Conservation (phyloP, 176 grass and related monocot genomes). For the Aechmea fasciata region DNA sequence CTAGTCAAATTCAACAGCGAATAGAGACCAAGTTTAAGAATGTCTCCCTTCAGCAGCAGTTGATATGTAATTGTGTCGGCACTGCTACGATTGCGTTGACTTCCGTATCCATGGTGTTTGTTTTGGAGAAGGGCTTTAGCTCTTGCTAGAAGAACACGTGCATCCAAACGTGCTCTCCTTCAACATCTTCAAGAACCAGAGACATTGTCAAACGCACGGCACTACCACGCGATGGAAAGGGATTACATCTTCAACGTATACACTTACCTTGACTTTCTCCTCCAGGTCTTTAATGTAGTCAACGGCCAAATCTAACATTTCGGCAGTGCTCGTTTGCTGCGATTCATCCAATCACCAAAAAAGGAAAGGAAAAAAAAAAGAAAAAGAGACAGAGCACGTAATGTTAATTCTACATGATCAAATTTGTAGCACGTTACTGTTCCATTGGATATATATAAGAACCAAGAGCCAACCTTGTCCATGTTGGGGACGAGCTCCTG, state of each 20-base stretch:
- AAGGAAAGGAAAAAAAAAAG: slow-evolving; percentile 10
- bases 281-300: slow-evolving; percentile 99
- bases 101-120: neutral
- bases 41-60: too few relatives aligned
- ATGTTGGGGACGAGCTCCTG: slow-evolving; percentile 98
- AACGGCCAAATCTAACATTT: slow-evolving; percentile 94
- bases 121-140: slow-evolving; percentile 35
- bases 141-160: slow-evolving; percentile 69
- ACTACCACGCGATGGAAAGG: neutral
- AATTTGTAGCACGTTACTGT: neutral
- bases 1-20: too few relatives aligned
- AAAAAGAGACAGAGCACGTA: slow-evolving; percentile 12
- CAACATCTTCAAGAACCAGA: slow-evolving; percentile 37
- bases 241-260: neutral
- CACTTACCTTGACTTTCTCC: slow-evolving; percentile 79
- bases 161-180: slow-evolving; percentile 53
- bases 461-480: slow-evolving; percentile 58
- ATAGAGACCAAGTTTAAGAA: too few relatives aligned
- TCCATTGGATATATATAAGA: neutral
- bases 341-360: neutral
- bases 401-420: neutral
- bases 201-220: neutral
- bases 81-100: neutral
- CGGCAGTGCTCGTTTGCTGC: slow-evolving; percentile 99
- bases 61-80: too few relatives aligned